Evolutionary conservation across 805 yeast genomes (phyloP), one percentile per base, ranked within the genome.

Genomic region (Saturnispora zaruensis): DNA sequence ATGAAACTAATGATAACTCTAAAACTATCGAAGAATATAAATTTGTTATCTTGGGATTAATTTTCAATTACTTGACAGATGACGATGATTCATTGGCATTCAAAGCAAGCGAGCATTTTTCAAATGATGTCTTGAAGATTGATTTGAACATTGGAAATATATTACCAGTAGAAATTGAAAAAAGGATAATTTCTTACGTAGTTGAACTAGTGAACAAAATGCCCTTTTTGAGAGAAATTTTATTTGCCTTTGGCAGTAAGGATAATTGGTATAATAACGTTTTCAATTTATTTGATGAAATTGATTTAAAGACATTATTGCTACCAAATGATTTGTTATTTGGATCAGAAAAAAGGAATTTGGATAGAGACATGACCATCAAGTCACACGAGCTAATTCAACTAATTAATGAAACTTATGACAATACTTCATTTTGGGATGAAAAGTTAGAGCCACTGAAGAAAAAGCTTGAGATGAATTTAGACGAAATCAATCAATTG

Each of bases 71-170:
- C 53, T 59, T 82, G 23, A 66, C 66, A 47, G 96, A 87, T 63
- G 95, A 87, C 57, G 91, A 84, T 56, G 77, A 71, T 11, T 79
- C 73, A 13, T 65, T 85, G 5, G 68, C 95, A 50, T 63, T 65
- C 1, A 16, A 57, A 2, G 75, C 86, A 0, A 69, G 86, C 0
- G 43, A 55, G 1, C 69, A 68, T 49, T 60, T 81, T 16, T 60
- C 72, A 2, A 34, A 51, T 3, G 51, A 16, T 32, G 51, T 68
- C 18, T 59, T 74, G 23, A 55, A 57, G 0, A 47, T 59, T 1
- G 53, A 51, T 1, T 30, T 45, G 6, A 3, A 16, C 8, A n/a
- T 16, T 20, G 41, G 14, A 4, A 44, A 49, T 14, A 38, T 59
- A 4, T 65, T 71, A 16, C 68, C 76, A 6, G 60, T 66, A 46